Base-by-base conservation (phyloP, 169 alveolate species). In the Eimeria sp. region DNA sequence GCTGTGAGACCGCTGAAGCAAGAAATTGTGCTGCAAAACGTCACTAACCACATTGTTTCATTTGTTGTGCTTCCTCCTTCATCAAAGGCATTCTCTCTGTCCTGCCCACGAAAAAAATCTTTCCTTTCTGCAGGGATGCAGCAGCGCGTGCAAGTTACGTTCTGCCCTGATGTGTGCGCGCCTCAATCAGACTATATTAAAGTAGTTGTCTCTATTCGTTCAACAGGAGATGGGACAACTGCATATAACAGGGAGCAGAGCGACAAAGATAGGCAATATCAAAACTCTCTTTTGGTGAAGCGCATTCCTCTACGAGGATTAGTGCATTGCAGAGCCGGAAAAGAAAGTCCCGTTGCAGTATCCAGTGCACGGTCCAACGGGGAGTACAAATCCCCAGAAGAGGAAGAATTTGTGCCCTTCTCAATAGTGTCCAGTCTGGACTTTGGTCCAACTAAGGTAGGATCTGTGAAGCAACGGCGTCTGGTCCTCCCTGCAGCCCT, bases 21-120 rank as follows among this genome's bases (percentile, higher is more conserved):
- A 37, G 90, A 82, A 25, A 18, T 82, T n/a, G 90, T 82, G 76
- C n/a, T 82, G 72, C 90, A 82, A 58, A 82, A 82, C 27, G 56
- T 58, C 30, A 82, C 58, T 13, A 82, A 54, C 20, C 14, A 82
- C 20, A 82, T 76, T 54, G 90, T 82, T 58, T 82, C 90, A 54
- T 82, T 82, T 82, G 71, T 30, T 16, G 72, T 82, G 66, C 56
- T 82, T 52, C 90, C 90, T 33, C 74, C 90, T 6, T 33, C 76
- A 9, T 82, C 90, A 11, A 33, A 40, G 33, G 90, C 90, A 27
- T 82, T 82, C 37, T 82, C 90, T 2, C 46, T 82, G 27, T 27
- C 90, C 76, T 52, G 68, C 20, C 71, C 64, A 46, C 88, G 18
- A 23, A 77, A 77, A 10, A 77, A 77, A 52, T 54, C 66, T 25